A percentile compares a stretch with the other conserved stretches of the same genome.
phyloP scores from a whole-genome alignment of 129 eudicot genomes.

The Smallanthus sonchifolius region DNA sequence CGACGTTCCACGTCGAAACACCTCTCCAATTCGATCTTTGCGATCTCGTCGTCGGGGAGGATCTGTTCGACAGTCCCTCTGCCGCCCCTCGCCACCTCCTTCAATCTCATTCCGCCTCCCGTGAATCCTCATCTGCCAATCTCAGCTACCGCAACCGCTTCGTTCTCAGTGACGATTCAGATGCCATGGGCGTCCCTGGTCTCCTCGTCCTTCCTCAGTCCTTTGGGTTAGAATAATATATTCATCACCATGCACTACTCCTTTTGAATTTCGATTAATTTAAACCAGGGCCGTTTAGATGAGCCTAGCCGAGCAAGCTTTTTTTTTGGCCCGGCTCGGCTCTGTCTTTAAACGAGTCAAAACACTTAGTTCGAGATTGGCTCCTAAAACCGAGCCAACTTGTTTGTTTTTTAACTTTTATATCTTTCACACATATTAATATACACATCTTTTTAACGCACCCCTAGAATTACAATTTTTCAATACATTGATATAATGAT shows the following conservation, averaged over 20 bases:
- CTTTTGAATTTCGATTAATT: not conserved
- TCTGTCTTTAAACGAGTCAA: no score
- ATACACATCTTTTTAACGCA: no score
- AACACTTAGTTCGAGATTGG: no score
- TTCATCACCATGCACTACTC: not conserved
- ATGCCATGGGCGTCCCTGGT: constrained; percentile 81
- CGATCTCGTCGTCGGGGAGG: constrained; percentile 85
- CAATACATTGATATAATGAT: no score
- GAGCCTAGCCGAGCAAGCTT: no score
- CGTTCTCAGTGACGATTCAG: constrained; percentile 55
- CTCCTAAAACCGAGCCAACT: no score
- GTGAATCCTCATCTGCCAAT: constrained; percentile 41
- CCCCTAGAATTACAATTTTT: no score
- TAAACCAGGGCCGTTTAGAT: not conserved
- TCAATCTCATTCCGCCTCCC: constrained; percentile 29
- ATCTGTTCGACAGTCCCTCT: constrained; percentile 58
- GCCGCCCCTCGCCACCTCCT: constrained; percentile 53
- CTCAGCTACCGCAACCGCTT: constrained; percentile 66
- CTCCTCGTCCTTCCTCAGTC: constrained; percentile 95
- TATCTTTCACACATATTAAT: no score
- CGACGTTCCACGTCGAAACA: constrained; percentile 76
- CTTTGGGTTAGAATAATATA: constrained; percentile 55
- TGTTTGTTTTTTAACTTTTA: no score
- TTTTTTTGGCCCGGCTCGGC: no score
- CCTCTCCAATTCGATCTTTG: constrained; percentile 80